Evolutionary conservation across 306 rosid genomes (phyloP).

Genomic region (Vachellia pachyceras): DNA sequence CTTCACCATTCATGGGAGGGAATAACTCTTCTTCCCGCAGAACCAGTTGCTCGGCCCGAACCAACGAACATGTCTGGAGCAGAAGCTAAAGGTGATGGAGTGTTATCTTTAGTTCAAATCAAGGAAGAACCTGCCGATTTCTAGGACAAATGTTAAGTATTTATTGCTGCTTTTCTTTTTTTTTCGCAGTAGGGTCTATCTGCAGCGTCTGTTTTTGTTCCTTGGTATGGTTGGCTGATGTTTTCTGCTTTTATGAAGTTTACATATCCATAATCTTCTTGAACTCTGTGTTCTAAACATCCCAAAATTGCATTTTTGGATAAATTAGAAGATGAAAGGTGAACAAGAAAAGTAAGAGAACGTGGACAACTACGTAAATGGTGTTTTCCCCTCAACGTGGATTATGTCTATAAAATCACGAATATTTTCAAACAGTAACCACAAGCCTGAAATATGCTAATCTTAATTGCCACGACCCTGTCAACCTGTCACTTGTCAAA

Average conservation of each 20-base stretch:
- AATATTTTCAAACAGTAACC: background rate
- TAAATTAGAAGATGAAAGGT: background rate
- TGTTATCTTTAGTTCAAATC: background rate
- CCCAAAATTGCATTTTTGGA: background rate
- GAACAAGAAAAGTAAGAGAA: background rate
- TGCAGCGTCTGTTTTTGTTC: background rate
- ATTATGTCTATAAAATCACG: background rate
- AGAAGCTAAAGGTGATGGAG: background rate
- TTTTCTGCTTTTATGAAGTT: background rate
- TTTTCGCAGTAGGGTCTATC: background rate
- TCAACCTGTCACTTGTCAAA: background rate
- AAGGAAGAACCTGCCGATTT: slow-evolving; percentile 1
- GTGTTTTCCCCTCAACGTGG: background rate
- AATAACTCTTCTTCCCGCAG: background rate
- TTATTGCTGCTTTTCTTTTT: background rate
- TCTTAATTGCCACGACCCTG: background rate
- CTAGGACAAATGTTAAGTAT: background rate
- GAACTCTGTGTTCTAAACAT: background rate
- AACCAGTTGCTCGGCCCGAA: background rate
- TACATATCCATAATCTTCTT: background rate
- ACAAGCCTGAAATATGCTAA: background rate
- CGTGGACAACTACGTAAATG: background rate
- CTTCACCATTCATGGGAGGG: background rate
- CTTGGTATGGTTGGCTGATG: background rate
- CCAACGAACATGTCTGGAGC: background rate